Base-by-base conservation (phyloP, 495 filamentous ascomycete genomes). In the Penicillium antarcticum region DNA sequence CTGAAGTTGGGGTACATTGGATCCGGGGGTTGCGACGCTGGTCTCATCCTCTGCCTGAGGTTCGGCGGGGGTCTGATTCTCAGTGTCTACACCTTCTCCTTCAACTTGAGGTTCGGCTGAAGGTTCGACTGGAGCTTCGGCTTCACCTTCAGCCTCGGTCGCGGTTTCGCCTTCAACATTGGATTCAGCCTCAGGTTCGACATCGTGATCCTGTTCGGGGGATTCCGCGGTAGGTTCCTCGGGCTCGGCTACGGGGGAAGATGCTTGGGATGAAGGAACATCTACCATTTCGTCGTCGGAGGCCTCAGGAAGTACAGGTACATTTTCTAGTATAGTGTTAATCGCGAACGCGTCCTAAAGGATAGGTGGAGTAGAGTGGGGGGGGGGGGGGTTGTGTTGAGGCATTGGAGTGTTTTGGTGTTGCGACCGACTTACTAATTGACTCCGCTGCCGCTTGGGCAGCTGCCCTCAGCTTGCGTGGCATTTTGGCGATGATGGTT, bases 211-310 rank as follows among this genome's bases (percentile, higher is more conserved):
- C 17, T 64, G 55, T 5, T 67, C 68, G 8, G 61, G 52, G 14
- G 68, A 64, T 42, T 66, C 68, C 5, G 64, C 65, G 12, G 60
- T 52, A 11, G 69, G 61, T 43, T 69, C 68, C 4, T 53, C 62
- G 5, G 60, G 51, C 29, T 70, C 65, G 10, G 62, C 58, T 9
- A 65, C 62, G 6, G 65, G 55, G 7, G 69, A 77, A 4, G 69
- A 67, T 44, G 63, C 63, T 16, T 66, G 65, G 16, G 75, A 76
- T 11, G 56, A 62, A 16, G 68, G 70, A 3, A 61, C 68, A 57
- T 78, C 75, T 1, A 57, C 37, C 68, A 78, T 75, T 44, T 80
- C 77, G 17, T 78, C 75, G 42, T 81, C 78, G 7, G 75, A 79
- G 24, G 41, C 62, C 37, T 80, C 76, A 42, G 66, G 65, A 17